Conservation (phyloP, 345 rosid genomes). For the Linum trigynum region DNA sequence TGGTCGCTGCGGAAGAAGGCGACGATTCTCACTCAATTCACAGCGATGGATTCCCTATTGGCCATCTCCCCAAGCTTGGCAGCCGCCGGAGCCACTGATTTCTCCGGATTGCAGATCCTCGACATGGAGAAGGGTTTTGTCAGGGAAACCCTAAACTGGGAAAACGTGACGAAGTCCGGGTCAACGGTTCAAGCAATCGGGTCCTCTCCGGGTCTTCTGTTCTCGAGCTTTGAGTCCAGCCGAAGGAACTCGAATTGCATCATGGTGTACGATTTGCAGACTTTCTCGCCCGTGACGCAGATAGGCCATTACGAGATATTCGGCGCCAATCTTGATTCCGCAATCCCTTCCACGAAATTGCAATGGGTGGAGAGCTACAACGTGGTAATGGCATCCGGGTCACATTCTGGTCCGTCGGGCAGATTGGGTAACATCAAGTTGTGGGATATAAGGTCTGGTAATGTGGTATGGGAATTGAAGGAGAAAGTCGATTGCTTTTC, state of each 20-base stretch:
- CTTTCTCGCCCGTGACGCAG: conserved; percentile 53
- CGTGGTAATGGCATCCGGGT: conserved; percentile 77
- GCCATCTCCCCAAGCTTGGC: conserved; percentile 47
- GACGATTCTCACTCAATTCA: conserved; percentile 63
- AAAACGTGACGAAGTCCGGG: conserved; percentile 53
- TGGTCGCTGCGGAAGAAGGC: conserved; percentile 66
- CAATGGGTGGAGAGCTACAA: conserved; percentile 54
- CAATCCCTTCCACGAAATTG: conserved; percentile 70
- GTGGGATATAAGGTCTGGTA: conserved; percentile 78
- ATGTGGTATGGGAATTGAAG: conserved; percentile 60
- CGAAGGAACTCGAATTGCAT: conserved; percentile 78
- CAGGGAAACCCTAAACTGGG: conserved; percentile 53
- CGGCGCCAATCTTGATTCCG: conserved; percentile 72
- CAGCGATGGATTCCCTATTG: conserved; percentile 72
- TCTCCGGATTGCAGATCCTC: conserved; percentile 69
- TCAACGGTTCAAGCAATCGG: conserved; percentile 85
- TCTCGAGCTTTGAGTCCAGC: conserved; percentile 82
- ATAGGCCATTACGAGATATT: conserved; percentile 62
- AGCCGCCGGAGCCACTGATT: conserved; percentile 87
- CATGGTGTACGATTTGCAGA: conserved; percentile 63
- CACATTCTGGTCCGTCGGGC: conserved; percentile 76
- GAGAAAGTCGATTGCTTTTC: conserved; percentile 79
- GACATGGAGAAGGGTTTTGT: conserved; percentile 60
- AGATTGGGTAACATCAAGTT: conserved; percentile 54
- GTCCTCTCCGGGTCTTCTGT: conserved; percentile 42